Evolutionary conservation across 352 stramenopile genomes (phyloP).

Genomic region (Pythium pyrilobum): DNA sequence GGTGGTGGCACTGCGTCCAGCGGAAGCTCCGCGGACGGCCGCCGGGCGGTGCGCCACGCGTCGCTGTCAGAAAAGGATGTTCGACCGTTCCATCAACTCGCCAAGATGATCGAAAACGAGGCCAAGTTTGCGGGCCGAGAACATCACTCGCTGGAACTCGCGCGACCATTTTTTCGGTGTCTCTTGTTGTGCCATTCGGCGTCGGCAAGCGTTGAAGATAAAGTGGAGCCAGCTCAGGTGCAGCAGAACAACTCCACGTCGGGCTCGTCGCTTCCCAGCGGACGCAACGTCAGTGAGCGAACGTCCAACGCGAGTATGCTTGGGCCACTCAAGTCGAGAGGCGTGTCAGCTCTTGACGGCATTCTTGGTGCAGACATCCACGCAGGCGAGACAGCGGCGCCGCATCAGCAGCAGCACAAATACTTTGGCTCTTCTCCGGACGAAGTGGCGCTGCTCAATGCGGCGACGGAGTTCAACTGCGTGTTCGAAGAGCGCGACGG

Average conservation of each 20-base stretch:
- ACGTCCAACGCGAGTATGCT: conserved; percentile 22
- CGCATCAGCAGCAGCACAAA: conserved; percentile 16
- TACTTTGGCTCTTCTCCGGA: conserved; percentile 81
- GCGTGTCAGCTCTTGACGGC: conserved; percentile 1
- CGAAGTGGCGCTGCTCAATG: conserved; percentile 75
- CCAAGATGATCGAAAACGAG: conserved; percentile 65
- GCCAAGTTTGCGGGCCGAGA: conserved; percentile 44
- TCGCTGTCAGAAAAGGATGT: conserved; percentile 68
- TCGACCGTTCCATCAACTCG: conserved; percentile 52
- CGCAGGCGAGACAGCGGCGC: conserved; percentile 6
- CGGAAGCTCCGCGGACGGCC: conserved; percentile 17
- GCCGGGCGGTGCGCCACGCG: conserved; percentile 30
- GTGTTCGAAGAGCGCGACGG: conserved; percentile 69
- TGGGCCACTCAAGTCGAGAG: conserved; percentile 12
- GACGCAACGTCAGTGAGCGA: conserved; percentile 17
- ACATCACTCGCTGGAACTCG: conserved; percentile 47
- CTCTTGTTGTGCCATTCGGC: conserved; percentile 78
- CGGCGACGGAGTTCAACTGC: conserved; percentile 76
- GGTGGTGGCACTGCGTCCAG: conserved; percentile 2
- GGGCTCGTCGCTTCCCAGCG: conserved; percentile 3
- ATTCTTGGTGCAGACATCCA: not conserved
- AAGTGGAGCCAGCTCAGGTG: not conserved
- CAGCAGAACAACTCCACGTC: conserved; percentile 5
- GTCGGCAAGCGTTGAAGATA: conserved; percentile 51
- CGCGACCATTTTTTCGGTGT: conserved; percentile 74